Evolutionary conservation across 2,329 filamentous ascomycete species (phyloP).

Genomic region (Penicillium polonicum): DNA sequence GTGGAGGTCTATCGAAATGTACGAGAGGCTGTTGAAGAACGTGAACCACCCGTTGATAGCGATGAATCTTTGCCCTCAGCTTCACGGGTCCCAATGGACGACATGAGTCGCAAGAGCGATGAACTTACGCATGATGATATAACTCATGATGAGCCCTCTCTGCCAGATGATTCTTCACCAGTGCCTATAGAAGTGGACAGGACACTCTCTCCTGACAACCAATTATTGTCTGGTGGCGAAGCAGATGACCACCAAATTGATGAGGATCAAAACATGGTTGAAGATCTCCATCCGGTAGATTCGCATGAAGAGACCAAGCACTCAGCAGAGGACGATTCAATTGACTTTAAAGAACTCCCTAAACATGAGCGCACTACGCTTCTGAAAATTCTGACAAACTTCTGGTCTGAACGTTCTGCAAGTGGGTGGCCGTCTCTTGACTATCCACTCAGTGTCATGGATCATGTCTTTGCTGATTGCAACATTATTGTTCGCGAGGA

Average conservation of each 20-base stretch:
- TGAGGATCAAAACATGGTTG: constrained; percentile 65
- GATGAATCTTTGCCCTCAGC: constrained; percentile 46
- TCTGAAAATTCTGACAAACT: constrained; percentile 93
- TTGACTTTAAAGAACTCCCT: constrained; percentile 71
- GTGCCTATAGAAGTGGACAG: constrained; percentile 44
- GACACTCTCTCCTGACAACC: constrained; percentile 48
- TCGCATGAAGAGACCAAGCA: constrained; percentile 54
- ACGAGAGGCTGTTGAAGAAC: constrained; percentile 85
- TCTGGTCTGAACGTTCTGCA: constrained; percentile 96
- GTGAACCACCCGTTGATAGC: constrained; percentile 62
- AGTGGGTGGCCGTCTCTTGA: constrained; percentile 92
- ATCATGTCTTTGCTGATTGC: constrained; percentile 95
- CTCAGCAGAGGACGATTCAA: constrained; percentile 53
- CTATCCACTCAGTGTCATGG: constrained; percentile 81
- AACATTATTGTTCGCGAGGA: constrained; percentile 97
- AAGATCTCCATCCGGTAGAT: constrained; percentile 63
- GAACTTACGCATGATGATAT: constrained; percentile 25
- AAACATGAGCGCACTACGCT: constrained; percentile 91
- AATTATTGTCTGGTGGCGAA: constrained; percentile 63
- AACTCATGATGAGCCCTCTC: constrained; percentile 29
- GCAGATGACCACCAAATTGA: constrained; percentile 70
- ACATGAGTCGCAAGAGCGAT: constrained; percentile 33
- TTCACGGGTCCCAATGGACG: constrained; percentile 29
- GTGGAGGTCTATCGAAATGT: constrained; percentile 96
- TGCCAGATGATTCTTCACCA: constrained; percentile 31